Evolutionary conservation across 2,329 filamentous ascomycete genomes (phyloP), one percentile per base, ranked within the genome.

Genomic region (Sporothrix brasiliensis): DNA sequence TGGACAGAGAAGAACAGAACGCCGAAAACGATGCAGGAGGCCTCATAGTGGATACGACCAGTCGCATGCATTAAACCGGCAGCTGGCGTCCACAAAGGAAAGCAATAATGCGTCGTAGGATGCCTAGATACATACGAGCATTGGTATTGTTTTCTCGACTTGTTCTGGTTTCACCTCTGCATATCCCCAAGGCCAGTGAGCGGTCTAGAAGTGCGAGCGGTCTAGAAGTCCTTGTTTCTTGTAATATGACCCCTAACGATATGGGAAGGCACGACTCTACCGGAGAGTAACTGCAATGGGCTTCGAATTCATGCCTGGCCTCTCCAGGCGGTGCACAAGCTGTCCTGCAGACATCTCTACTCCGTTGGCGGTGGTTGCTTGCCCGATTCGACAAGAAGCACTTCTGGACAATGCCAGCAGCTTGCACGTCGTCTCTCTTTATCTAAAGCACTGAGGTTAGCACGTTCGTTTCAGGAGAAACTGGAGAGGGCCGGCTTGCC

Each of bases 1-100:
- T 39, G 19, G 27, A 7, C 47, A 52, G 44, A 39, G 27, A 41
- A 9, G 16, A 24, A 34, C 24, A n/a, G 9, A 44, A 44, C 41
- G 13, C 41, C 41, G 41, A 61, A 61, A 49, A 13, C 3, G 30
- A 52, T 53, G 63, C 47, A 67, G 65, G 65, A 67, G 65, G 65
- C 65, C 65, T 67, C 65, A 47, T 44, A 30, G 24, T 30, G 50
- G 9, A 54, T n/a, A 54, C 30, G 9, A 44, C 49, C 50, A 27
- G 34, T 67, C 14, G 41, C 49, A 67, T 67, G 65, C 50, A 67
- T 24, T 50, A 54, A 54, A 67, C 34, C 34, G 34, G 65, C 65
- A 44, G n/a, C 27, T 52, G 58, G 21, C 39, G 19, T 11, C 16
- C 61, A 30, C 16, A 24, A 34, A 50, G 41, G 30, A 21, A 24